A percentile compares a stretch with the other conserved stretches of the same genome.
Conservation (phyloP, 257 asterid species). For the Rubia yunnanensis region DNA sequence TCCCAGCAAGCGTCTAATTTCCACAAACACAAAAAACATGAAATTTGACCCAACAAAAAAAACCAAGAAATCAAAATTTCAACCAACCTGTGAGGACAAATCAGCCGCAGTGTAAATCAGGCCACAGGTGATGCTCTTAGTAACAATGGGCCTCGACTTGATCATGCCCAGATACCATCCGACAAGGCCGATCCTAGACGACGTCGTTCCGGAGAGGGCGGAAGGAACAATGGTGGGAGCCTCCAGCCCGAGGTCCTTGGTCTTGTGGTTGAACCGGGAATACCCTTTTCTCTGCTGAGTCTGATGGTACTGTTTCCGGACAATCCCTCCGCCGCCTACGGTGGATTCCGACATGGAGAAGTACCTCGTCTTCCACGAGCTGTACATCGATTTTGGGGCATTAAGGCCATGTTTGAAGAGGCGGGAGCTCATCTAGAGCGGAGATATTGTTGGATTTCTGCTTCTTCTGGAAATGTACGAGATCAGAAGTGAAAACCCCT, state of each 20-base stretch:
- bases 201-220: conserved; percentile 18
- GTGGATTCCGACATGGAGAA: conserved; percentile 5
- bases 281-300: conserved; percentile 28
- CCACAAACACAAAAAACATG: not conserved
- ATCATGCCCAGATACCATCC: conserved; percentile 61
- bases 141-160: conserved; percentile 56
- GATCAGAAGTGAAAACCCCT: not conserved
- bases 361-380: conserved; percentile 3
- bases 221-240: conserved; percentile 18
- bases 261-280: conserved; percentile 33
- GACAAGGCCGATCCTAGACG: conserved; percentile 36
- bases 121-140: conserved; percentile 69
- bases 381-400: conserved; percentile 12
- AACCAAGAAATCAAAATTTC: not conserved
- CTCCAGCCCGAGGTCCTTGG: conserved; percentile 19
- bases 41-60: not conserved
- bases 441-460: not conserved
- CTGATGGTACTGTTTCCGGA: conserved; percentile 14
- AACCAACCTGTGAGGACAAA: conserved; percentile 66
- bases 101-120: conserved; percentile 79
- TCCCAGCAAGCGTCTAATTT: conserved; percentile 20
- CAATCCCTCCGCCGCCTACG: conserved; percentile 1
- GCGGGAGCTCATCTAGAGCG: conserved; percentile 7
- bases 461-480: not conserved
- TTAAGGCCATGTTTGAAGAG: conserved; percentile 8